Base-by-base conservation (phyloP, 768 basidiomycete species). In the Russula ochroleuca region DNA sequence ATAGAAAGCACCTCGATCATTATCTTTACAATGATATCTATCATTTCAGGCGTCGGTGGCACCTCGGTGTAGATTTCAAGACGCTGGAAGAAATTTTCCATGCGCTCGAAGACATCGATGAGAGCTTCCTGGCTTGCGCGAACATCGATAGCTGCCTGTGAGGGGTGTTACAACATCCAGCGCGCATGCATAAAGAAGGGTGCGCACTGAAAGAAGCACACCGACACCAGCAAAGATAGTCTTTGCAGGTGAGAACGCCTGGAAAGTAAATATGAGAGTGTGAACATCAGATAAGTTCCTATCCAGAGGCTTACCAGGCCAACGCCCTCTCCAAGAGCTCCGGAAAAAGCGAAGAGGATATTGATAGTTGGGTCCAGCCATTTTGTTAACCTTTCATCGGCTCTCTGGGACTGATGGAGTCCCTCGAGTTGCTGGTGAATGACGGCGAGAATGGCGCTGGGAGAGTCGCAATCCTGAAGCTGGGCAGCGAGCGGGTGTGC, bases 1-100 rank as follows among this genome's bases (percentile, higher is more conserved):
- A 56, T 62, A 6, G 21, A 57, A 6, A 62, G 48, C 14, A 62
- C 38, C 28, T 62, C 61, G 4, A 43, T 48, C 54, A 62, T 31
- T 13, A 57, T 50, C 17, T 62, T 40, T 1, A 50, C 38, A 11
- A 38, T 17, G 3, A 62, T 51, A 7, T 43, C 48, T 4, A 31
- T 19, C 55, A 62, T 62, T n/a, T 23, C 47, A 0, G 54, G 11
- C 0, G 61, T 50, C 8, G 31, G 48, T 10, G n/a, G 38, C 0
- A 35, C 35, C 38, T 35, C 25, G 11, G n/a, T 57, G n/a, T 57
- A 62, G 7, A 23, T 50, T 28, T 50, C 55, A 15, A 62, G 47
- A 11, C 55, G 61, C n/a, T 7, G 21, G 21, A 62, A 41, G 19
- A 62, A 56, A 10, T 43, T 21, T 21, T 40, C 55, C 14, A 62